phyloP scores from a whole-genome alignment of 176 grass and related monocot genomes.

The Leersia perrieri region DNA sequence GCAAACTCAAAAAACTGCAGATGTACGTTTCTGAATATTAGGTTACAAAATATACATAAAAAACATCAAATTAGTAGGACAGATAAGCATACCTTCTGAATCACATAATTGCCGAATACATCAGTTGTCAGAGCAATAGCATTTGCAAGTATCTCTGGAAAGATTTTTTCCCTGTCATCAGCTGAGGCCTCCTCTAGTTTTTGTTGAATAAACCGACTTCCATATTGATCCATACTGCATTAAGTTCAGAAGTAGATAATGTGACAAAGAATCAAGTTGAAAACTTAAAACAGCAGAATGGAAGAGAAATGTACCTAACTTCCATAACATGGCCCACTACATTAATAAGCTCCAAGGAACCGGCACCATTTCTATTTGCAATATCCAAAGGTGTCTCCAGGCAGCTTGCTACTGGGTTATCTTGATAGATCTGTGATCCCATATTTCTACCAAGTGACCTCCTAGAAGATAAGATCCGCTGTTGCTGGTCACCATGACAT shows the following conservation, averaged over 20 bases:
- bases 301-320: conserved; percentile 61
- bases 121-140: conserved; percentile 88
- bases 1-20: conserved; percentile 96
- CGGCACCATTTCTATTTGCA: conserved; percentile 56
- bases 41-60: neutral
- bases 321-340: conserved; percentile 76
- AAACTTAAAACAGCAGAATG: neutral
- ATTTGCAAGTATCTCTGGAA: conserved; percentile 92
- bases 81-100: conserved; percentile 71
- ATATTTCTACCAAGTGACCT: conserved; percentile 43
- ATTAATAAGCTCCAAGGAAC: conserved; percentile 60
- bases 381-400: conserved; percentile 46
- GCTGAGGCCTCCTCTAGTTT: conserved; percentile 73
- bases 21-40: conserved; percentile 7
- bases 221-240: conserved; percentile 91
- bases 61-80: neutral
- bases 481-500: conserved; percentile 32
- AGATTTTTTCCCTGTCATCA: conserved; percentile 82
- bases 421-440: conserved; percentile 36
- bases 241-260: conserved; percentile 2
- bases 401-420: conserved; percentile 49
- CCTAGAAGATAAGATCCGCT: conserved; percentile 25
- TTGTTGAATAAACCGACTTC: conserved; percentile 97
- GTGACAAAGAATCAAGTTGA: neutral
- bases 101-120: conserved; percentile 99